These are phyloP conservation scores for Cercophora newfieldiana DNA, from an alignment of 495 filamentous ascomycete genomes.

Conservation along the genomic window DNA sequence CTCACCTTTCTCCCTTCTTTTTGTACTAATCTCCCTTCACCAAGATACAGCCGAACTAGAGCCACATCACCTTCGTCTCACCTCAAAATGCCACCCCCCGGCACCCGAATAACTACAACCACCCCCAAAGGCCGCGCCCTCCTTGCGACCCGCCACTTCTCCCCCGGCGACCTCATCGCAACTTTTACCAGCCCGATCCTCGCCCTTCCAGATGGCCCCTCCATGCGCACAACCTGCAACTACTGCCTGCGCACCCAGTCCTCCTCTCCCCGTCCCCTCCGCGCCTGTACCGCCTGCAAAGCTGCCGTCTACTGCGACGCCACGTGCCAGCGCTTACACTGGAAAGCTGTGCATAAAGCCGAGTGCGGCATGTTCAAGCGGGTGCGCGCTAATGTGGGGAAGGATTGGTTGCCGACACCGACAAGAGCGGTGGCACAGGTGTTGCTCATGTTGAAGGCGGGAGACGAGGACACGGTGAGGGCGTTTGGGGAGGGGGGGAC, in stretches of 20 bases:
- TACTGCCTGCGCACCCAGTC: constrained; percentile 36
- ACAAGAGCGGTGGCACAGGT: constrained; percentile 48
- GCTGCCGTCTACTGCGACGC: constrained; percentile 53
- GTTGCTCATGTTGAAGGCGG: constrained; percentile 32
- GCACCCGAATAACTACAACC: constrained; percentile 1
- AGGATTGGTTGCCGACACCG: constrained; percentile 47
- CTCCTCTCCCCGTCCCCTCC: constrained; percentile 30
- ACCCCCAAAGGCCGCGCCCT: constrained; percentile 39
- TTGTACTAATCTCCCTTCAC: neutral
- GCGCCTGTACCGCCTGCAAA: constrained; percentile 52
- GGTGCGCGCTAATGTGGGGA: constrained; percentile 23
- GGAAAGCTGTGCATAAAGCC: constrained; percentile 51
- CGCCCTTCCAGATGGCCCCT: constrained; percentile 42
- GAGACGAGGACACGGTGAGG: constrained; percentile 18
- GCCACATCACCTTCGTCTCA: too few species aligned
- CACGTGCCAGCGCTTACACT: constrained; percentile 57
- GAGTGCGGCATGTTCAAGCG: constrained; percentile 51
- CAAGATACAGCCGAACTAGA: too few species aligned
- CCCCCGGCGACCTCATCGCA: constrained; percentile 43
- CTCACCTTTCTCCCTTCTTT: neutral
- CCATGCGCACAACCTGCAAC: constrained; percentile 42
- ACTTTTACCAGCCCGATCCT: constrained; percentile 41
- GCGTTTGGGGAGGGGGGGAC: constrained; percentile 28
- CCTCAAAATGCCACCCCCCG: constrained; percentile 22
- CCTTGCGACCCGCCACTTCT: constrained; percentile 33